Percentiles rank a stretch among this genome's conserved stretches.
Conservation (phyloP, 257 asterid species). For the Solanum chilense region DNA sequence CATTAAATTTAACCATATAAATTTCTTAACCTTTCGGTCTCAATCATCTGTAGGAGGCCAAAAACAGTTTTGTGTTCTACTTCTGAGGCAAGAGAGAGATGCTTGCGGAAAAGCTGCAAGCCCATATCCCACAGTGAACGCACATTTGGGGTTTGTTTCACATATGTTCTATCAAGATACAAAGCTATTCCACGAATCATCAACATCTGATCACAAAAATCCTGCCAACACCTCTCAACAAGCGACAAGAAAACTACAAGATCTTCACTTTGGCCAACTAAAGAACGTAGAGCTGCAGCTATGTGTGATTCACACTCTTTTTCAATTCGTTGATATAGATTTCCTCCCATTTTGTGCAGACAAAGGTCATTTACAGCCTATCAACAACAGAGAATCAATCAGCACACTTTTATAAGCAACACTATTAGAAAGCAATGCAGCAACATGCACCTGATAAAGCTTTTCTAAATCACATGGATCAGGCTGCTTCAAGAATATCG, state of each 20-base stretch:
- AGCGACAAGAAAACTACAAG: conserved; percentile 80
- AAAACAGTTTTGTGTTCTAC: conserved; percentile 88
- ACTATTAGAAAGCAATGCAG: not conserved
- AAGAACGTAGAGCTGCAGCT: conserved; percentile 56
- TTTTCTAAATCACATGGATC: conserved; percentile 89
- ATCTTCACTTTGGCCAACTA: conserved; percentile 95
- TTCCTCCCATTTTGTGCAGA: conserved; percentile 91
- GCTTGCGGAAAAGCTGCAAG: conserved; percentile 89
- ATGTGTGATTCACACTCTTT: conserved; percentile 78
- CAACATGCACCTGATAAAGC: conserved; percentile 67
- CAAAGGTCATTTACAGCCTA: conserved; percentile 93
- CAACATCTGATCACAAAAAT: conserved; percentile 92
- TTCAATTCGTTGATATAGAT: conserved; percentile 76
- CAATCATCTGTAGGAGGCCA: conserved; percentile 88
- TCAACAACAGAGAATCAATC: conserved; percentile 2
- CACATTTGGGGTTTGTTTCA: conserved; percentile 81
- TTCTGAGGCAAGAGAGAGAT: conserved; percentile 81
- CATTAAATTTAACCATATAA: not conserved
- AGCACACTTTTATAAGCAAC: conserved; percentile 9
- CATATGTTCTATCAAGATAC: conserved; percentile 90
- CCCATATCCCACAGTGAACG: conserved; percentile 99
- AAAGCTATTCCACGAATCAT: conserved; percentile 94
- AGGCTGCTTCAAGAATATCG: conserved; percentile 89
- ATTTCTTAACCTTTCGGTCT: conserved; percentile 61
- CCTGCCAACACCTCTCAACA: conserved; percentile 94